phyloP scores from a whole-genome alignment of 805 yeast species.

The Candida oleophila region DNA sequence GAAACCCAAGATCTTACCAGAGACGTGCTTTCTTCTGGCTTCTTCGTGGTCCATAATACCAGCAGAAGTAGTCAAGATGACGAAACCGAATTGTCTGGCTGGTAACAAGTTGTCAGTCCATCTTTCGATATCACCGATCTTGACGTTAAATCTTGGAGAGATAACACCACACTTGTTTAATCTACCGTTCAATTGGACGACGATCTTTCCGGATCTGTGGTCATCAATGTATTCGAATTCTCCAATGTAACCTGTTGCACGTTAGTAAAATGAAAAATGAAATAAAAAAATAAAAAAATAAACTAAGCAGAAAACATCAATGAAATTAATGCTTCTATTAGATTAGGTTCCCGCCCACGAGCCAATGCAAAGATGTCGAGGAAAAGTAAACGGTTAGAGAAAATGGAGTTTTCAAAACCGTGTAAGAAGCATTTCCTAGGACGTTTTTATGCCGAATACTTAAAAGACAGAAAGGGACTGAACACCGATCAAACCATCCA shows the following conservation, averaged over 20 bases:
- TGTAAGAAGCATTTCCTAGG: conserved; percentile 68
- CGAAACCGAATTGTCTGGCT: conserved; percentile 95
- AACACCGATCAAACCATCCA: conserved; percentile 89
- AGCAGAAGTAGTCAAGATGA: conserved; percentile 91
- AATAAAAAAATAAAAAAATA: background rate
- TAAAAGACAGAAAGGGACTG: conserved; percentile 97
- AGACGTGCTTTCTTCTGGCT: conserved; percentile 96
- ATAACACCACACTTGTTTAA: conserved; percentile 86
- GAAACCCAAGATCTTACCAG: conserved; percentile 94
- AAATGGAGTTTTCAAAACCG: conserved; percentile 42
- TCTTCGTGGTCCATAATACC: conserved; percentile 98
- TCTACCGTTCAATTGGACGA: conserved; percentile 35
- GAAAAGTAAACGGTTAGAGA: conserved; percentile 64
- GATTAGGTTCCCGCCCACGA: too few relatives aligned
- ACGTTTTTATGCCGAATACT: conserved; percentile 81
- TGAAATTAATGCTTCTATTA: too few relatives aligned
- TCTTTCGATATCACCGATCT: conserved; percentile 85
- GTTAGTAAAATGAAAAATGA: conserved; percentile 1
- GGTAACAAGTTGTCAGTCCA: conserved; percentile 95
- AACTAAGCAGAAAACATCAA: too few relatives aligned
- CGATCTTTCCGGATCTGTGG: conserved; percentile 38
- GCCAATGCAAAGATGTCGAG: conserved; percentile 54
- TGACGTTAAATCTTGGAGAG: conserved; percentile 93
- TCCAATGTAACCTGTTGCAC: conserved; percentile 27
- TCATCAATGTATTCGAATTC: conserved; percentile 37